A percentile compares a stretch with the other conserved stretches of the same genome.
These are phyloP conservation scores for Trametes hirsuta DNA, from an alignment of 1,284 basidiomycete species.

Conservation along the genomic window DNA sequence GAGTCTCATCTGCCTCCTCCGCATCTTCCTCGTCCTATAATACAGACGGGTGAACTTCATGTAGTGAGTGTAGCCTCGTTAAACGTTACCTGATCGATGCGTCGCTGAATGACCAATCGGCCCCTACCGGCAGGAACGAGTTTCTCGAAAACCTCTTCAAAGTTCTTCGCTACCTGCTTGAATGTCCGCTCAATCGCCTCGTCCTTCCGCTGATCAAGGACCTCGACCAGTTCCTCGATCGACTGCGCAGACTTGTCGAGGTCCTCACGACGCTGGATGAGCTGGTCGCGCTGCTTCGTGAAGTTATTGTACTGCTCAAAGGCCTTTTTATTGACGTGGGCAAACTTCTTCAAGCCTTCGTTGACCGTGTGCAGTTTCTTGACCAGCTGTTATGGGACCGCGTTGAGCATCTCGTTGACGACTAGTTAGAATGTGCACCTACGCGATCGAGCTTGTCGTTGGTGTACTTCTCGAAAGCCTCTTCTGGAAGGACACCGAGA, in stretches of 20 bases:
- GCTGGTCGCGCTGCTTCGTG: conserved; percentile 94
- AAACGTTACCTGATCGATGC: conserved; percentile 75
- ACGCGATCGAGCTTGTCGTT: conserved; percentile 84
- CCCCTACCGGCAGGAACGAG: conserved; percentile 96
- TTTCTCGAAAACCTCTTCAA: conserved; percentile 96
- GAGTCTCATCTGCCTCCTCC: conserved; percentile 68
- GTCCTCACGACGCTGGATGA: conserved; percentile 86
- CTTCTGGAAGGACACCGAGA: conserved; percentile 94
- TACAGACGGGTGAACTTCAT: not conserved
- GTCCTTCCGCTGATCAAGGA: conserved; percentile 96
- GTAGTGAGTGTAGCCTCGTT: not conserved
- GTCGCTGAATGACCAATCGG: conserved; percentile 88
- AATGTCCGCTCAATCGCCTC: conserved; percentile 98
- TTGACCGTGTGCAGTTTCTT: conserved; percentile 91
- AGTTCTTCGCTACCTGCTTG: conserved; percentile 96
- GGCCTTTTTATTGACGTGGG: conserved; percentile 99
- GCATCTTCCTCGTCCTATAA: conserved; percentile 69
- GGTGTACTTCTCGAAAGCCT: conserved; percentile 95
- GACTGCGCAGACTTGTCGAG: conserved; percentile 87
- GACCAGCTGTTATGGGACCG: conserved; percentile 63
- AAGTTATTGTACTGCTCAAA: conserved; percentile 99
- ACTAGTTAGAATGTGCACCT: conserved; percentile 30
- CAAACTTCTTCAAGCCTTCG: conserved; percentile 93
- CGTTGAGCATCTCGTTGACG: not conserved
- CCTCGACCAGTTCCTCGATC: conserved; percentile 94